Evolutionary conservation across 2,329 filamentous ascomycete genomes (phyloP), one percentile per base, ranked within the genome.

Genomic region (Neopestalotiopsis clavispora): DNA sequence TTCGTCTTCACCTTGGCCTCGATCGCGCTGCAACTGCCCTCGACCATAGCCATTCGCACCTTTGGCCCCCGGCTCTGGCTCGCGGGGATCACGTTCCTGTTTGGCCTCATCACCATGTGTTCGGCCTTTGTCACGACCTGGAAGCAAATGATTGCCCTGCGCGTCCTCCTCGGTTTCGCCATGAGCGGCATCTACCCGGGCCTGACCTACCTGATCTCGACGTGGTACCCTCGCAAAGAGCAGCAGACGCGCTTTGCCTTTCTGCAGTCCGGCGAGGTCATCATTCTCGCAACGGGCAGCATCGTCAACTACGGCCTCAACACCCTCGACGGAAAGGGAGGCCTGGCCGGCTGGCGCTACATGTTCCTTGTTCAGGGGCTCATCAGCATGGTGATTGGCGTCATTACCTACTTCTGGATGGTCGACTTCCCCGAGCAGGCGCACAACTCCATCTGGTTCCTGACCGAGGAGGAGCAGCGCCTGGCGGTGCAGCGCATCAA

Each of bases 231-330:
- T 9, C 82, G 90, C n/a, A 80, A 81, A 32, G 89, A 92, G 78
- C 89, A 91, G 75, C 89, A 91, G 78, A 83, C 90, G 34, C 85
- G 90, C 30, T 92, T 90, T 72, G 90, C 89, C 0, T 87, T 89
- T 69, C 80, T 91, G 72, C 89, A 91, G 76, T 87, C 84, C 57
- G 89, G 89, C 1, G 87, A 92, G 75, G 89, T 92, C 30, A 84
- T 88, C 17, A 84, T 92, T 3, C 82, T 93, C 1, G 90, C 90
- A 0, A 91, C 90, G 0, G 90, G 90, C 4, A 84, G 86, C 64
- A 89, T 92, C 69, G 86, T 92, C 73, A 93, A 93, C 76, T 93
- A 86, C 74, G 90, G 87, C 0, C 82, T 93, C n/a, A 91, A 92
- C 69, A 83, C 88, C 63, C 80, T 92, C 2, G 78, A 91, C 72